Conservation (phyloP, 495 filamentous ascomycete genomes). For the Parachaetomium inaequale region DNA sequence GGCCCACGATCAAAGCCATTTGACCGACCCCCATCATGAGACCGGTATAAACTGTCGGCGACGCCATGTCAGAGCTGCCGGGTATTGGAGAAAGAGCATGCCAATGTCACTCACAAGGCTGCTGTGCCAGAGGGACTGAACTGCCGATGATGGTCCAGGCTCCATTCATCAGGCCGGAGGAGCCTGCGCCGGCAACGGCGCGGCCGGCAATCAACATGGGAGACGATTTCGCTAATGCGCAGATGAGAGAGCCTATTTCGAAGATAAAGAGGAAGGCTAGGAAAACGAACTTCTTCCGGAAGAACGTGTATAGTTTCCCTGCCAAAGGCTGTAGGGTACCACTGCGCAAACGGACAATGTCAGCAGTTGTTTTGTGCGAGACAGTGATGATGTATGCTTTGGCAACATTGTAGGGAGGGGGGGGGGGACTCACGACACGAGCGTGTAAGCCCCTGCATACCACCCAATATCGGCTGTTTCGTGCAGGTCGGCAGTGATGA, state of each 20-base stretch:
- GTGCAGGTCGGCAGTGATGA: neutral
- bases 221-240: neutral
- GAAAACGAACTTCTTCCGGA: neutral
- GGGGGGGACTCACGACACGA: neutral
- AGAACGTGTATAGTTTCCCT: neutral
- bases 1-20: neutral
- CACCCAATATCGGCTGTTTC: neutral
- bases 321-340: neutral
- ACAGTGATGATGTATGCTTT: neutral
- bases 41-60: neutral
- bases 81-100: neutral
- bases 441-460: conserved; percentile 2
- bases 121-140: neutral
- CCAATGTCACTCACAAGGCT: neutral
- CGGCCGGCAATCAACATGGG: neutral
- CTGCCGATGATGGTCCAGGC: neutral
- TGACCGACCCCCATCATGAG: neutral
- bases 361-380: neutral
- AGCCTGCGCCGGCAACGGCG: neutral
- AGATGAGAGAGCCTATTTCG: neutral
- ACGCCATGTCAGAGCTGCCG: neutral
- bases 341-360: neutral
- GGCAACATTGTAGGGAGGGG: neutral
- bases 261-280: neutral
- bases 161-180: neutral